phyloP scores from a whole-genome alignment of 1,284 basidiomycete species.

The Singerocomus rubriflavus region DNA sequence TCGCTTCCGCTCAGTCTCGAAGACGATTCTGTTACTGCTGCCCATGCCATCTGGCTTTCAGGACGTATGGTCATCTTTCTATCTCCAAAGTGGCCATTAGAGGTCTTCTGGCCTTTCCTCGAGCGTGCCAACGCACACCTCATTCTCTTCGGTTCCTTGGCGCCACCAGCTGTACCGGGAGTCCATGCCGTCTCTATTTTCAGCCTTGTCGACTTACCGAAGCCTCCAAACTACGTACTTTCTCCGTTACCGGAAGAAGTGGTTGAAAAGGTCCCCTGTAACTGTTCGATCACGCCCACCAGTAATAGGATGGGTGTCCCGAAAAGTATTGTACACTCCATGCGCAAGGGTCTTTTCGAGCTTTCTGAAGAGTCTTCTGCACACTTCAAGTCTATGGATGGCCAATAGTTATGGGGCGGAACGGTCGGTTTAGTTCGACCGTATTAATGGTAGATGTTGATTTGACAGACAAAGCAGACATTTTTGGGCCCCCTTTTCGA shows the following conservation, averaged over 20 bases:
- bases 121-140: conserved; percentile 22
- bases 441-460: not conserved
- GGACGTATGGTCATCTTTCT: conserved; percentile 30
- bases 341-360: conserved; percentile 24
- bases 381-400: conserved; percentile 24
- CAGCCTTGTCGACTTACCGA: conserved; percentile 9
- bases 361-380: conserved; percentile 29
- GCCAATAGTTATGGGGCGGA: conserved; percentile 31
- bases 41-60: conserved; percentile 31
- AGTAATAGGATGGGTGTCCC: conserved; percentile 31
- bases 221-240: conserved; percentile 10
- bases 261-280: conserved; percentile 18
- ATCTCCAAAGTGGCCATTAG: conserved; percentile 23
- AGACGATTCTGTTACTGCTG: conserved; percentile 28
- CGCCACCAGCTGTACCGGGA: conserved; percentile 11
- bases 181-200: conserved; percentile 22
- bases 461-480: conserved; percentile 12
- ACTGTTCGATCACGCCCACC: conserved; percentile 32
- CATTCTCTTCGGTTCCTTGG: conserved; percentile 19
- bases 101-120: conserved; percentile 22
- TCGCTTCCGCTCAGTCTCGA: conserved; percentile 20
- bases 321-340: conserved; percentile 32
- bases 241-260: conserved; percentile 16
- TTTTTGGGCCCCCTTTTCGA: conserved; percentile 32
- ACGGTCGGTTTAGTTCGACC: conserved; percentile 16